phyloP scores from a whole-genome alignment of 345 rosid genomes.

The Syzygium oleosum region DNA sequence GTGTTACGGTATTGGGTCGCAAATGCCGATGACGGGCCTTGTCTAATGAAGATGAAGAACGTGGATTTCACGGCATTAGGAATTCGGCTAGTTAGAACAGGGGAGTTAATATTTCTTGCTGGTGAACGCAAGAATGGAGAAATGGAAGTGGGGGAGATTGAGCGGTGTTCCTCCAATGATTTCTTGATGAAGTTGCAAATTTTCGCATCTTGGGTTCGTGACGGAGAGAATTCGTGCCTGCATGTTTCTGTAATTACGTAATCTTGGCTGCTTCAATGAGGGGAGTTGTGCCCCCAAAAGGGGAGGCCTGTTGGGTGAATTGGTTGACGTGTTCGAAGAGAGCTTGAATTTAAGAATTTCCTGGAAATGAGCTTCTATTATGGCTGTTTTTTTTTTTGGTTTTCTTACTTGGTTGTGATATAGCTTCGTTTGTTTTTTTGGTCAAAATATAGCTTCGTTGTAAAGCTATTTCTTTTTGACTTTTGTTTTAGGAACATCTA shows the following conservation, averaged over 20 bases:
- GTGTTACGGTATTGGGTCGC: neutral
- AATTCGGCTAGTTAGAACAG: neutral
- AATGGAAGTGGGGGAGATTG: neutral
- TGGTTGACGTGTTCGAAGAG: neutral
- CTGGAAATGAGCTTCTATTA: neutral
- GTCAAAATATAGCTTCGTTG: neutral
- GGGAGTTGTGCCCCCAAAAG: neutral
- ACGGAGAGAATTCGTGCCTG: neutral
- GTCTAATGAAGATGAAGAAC: neutral
- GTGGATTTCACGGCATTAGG: neutral
- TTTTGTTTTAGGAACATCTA: conserved; percentile 58
- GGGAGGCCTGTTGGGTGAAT: neutral
- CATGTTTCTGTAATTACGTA: neutral
- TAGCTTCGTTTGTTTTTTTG: neutral
- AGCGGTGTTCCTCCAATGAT: neutral
- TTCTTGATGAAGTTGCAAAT: neutral
- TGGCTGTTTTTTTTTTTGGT: neutral
- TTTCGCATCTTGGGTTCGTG: neutral
- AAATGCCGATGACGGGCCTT: neutral
- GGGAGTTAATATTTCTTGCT: no score
- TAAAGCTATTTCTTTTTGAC: neutral
- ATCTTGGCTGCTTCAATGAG: neutral
- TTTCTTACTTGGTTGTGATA: neutral
- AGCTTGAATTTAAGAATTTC: neutral
- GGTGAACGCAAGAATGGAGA: neutral